Base-by-base conservation (phyloP, 1,284 basidiomycete genomes). In the Puccinia horiana region DNA sequence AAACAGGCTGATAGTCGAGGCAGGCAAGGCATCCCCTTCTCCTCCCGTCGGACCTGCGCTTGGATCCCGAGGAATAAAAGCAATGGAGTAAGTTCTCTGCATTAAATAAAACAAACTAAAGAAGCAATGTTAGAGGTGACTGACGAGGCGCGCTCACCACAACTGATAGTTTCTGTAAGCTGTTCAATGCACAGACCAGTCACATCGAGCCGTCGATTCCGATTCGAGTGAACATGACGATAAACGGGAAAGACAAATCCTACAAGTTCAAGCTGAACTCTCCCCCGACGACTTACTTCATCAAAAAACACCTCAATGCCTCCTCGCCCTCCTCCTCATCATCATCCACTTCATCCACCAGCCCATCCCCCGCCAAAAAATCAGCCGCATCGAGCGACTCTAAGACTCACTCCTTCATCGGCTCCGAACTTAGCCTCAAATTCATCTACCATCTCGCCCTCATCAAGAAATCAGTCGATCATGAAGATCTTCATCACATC, bases 361-460 rank as follows among this genome's bases (percentile, higher is more conserved):
- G 16, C 40, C 16, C 74, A 75, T 86, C 87, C 12, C 84, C 85
- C 61, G 90, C 93, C 18, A 65, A 65, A 26, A 82, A 65, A 78
- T 82, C 52, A 37, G 35, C 11, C 81, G n/a, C 54, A 12, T 6
- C 42, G 1, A 69, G 42, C 42, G 65, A 69, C 75, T n/a, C 65
- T 58, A 67, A 83, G 69, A 29, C 67, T 83, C 93, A 93, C 32
- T 92, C 91, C 88, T 92, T 91, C 86, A 88, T 90, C 83, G 89
- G 90, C 83, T 95, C 93, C 72, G 95, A 92, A 40, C 90, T 99
- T 85, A 93, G 91, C 84, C 90, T 99, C 86, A 99, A 99, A 89
- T 96, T 98, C 89, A 91, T 99, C 86, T 99, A 97, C 88, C 97
- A 99, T 90, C 98, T 99, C 86, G 95, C 97, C 54, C 97, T 94